Evolutionary conservation across 2,329 filamentous ascomycete genomes (phyloP).

Genomic region (Aspergillus puulaauensis): DNA sequence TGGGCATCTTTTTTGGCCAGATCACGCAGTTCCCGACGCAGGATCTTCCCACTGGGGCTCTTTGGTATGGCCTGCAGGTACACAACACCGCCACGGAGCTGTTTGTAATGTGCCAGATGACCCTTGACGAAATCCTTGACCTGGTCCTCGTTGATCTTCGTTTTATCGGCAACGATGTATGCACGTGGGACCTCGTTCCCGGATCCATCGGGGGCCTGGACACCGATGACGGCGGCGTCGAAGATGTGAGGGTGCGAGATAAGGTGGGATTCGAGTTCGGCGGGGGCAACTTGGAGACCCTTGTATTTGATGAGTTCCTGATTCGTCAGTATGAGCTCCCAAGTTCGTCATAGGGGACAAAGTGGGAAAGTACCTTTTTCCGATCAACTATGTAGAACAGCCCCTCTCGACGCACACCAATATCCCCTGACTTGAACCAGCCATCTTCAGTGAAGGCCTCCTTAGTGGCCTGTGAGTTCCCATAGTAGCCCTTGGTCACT

Average conservation of each 20-base stretch:
- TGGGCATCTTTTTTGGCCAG: conserved; percentile 41
- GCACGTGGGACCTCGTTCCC: conserved; percentile 36
- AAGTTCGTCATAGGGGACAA: neutral
- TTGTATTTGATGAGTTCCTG: conserved; percentile 51
- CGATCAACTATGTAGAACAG: conserved; percentile 54
- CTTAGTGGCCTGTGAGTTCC: conserved; percentile 48
- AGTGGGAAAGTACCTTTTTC: conserved; percentile 35
- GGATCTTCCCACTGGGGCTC: conserved; percentile 33
- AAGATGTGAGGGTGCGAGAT: conserved; percentile 37
- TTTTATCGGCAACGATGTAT: conserved; percentile 38
- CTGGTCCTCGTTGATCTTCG: conserved; percentile 35
- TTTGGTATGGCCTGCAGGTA: conserved; percentile 36
- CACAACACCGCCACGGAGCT: conserved; percentile 44
- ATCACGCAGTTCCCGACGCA: conserved; percentile 45
- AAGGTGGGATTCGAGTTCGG: conserved; percentile 42
- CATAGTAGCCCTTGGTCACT: conserved; percentile 53
- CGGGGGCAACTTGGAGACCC: conserved; percentile 45
- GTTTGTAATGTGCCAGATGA: conserved; percentile 46
- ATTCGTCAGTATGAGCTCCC: neutral
- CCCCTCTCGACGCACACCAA: conserved; percentile 44
- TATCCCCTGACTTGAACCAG: conserved; percentile 55
- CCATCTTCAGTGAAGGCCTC: conserved; percentile 49
- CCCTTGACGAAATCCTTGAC: conserved; percentile 39
- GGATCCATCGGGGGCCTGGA: conserved; percentile 23
- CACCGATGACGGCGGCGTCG: conserved; percentile 44